Evolutionary conservation across 129 eudicot genomes (phyloP).

Genomic region (Centella asiatica): DNA sequence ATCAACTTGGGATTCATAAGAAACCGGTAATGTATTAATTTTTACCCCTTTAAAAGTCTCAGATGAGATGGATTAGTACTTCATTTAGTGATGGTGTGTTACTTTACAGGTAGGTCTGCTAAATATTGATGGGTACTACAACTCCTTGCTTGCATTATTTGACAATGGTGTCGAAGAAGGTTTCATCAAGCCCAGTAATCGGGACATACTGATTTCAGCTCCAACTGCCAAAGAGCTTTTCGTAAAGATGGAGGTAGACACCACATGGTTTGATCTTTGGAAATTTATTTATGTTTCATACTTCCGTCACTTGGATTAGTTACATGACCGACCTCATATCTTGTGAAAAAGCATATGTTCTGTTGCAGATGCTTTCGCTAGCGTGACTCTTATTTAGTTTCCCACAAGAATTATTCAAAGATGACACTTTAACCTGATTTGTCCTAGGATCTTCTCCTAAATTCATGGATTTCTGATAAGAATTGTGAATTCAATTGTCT

Average conservation of each 20-base stretch:
- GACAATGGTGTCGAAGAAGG: constrained; percentile 98
- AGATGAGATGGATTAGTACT: background rate
- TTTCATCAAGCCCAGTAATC: constrained; percentile 69
- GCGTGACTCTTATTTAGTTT: background rate
- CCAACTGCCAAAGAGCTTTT: constrained; percentile 68
- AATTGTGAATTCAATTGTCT: background rate
- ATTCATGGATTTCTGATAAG: background rate
- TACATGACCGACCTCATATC: background rate
- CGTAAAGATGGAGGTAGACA: constrained; percentile 90
- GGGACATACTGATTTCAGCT: constrained; percentile 76
- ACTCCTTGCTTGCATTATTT: constrained; percentile 69
- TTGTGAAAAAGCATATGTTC: background rate
- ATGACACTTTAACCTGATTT: background rate
- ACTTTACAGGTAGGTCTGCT: constrained; percentile 71
- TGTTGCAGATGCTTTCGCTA: background rate
- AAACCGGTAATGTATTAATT: constrained; percentile 45
- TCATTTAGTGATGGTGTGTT: constrained; percentile 10
- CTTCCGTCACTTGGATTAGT: background rate
- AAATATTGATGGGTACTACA: constrained; percentile 88
- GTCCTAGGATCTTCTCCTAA: background rate
- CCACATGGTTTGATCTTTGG: background rate
- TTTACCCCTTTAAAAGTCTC: constrained; percentile 5
- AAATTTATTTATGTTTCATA: background rate
- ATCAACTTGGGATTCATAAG: constrained; percentile 89
- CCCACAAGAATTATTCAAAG: background rate